phyloP scores from a whole-genome alignment of 371 early-diverging fungal genomes.

The Mortierella sp. region DNA sequence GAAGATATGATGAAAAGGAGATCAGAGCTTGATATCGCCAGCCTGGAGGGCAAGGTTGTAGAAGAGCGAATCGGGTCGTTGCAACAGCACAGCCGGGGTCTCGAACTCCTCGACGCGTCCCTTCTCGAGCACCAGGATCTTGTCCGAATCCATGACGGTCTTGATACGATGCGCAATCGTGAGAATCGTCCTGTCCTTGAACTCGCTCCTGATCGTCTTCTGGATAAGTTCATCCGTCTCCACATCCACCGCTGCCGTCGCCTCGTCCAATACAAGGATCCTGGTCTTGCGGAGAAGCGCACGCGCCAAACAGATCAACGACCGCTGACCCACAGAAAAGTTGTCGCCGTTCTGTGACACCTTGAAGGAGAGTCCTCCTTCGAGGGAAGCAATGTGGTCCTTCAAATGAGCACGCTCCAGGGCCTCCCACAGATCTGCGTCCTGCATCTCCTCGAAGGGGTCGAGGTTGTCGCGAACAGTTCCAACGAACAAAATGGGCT shows the following conservation, averaged over 20 bases:
- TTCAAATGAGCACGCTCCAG: slow-evolving; percentile 69
- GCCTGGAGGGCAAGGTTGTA: slow-evolving; percentile 67
- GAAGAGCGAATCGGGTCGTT: slow-evolving; percentile 65
- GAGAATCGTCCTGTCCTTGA: slow-evolving; percentile 48
- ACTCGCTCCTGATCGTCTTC: slow-evolving; percentile 67
- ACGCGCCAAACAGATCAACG: slow-evolving; percentile 78
- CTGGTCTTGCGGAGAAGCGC: slow-evolving; percentile 68
- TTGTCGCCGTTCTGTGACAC: slow-evolving; percentile 65
- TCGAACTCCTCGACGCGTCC: slow-evolving; percentile 83
- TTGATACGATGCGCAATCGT: slow-evolving; percentile 60
- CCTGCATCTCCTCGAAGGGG: slow-evolving; percentile 77
- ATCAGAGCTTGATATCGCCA: slow-evolving; percentile 38
- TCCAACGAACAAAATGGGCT: slow-evolving; percentile 62
- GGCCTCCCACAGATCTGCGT: slow-evolving; percentile 71
- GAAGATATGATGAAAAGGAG: neutral
- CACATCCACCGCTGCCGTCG: slow-evolving; percentile 75
- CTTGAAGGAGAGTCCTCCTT: slow-evolving; percentile 60
- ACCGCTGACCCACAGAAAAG: slow-evolving; percentile 77
- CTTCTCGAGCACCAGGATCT: slow-evolving; percentile 81
- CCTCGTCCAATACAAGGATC: slow-evolving; percentile 82
- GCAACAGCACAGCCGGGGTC: slow-evolving; percentile 67
- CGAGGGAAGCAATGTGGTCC: slow-evolving; percentile 59
- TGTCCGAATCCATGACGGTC: slow-evolving; percentile 85
- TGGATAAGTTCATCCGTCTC: slow-evolving; percentile 77
- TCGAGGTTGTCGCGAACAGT: slow-evolving; percentile 70